Conservation (phyloP, 2,329 filamentous ascomycete genomes). For the Trichoderma koningii region DNA sequence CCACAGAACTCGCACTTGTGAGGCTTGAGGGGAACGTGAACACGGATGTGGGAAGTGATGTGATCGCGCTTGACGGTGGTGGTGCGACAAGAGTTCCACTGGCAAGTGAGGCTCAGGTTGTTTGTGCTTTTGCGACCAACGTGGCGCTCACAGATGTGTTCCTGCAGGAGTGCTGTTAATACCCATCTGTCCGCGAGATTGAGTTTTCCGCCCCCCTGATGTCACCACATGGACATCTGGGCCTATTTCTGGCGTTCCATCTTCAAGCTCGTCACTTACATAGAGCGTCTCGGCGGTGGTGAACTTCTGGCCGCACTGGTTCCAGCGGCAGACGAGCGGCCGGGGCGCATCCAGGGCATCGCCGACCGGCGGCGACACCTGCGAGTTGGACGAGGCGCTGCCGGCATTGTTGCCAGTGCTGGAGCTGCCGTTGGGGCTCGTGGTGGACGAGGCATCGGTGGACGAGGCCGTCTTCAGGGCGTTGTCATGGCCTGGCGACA, state of each 20-base stretch:
- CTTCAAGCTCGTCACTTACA: conserved; percentile 45
- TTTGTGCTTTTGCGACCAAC: conserved; percentile 99
- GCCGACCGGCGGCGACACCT: conserved; percentile 8
- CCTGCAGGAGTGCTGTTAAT: conserved; percentile 53
- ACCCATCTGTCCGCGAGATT: neutral
- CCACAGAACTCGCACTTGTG: conserved; percentile 99
- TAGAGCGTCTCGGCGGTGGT: conserved; percentile 60
- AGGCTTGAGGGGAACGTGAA: conserved; percentile 97
- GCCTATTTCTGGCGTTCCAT: neutral
- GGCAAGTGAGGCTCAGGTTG: conserved; percentile 95
- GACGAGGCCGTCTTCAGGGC: conserved; percentile 32
- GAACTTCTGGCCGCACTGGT: conserved; percentile 61
- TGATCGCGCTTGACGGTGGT: conserved; percentile 98
- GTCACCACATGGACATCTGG: neutral
- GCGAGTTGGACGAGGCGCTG: conserved; percentile 3
- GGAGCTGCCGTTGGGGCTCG: conserved; percentile 18
- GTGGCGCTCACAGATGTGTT: conserved; percentile 97
- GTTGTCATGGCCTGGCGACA: conserved; percentile 30
- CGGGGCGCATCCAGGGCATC: conserved; percentile 11
- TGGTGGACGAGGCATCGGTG: conserved; percentile 16
- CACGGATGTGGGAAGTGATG: conserved; percentile 97
- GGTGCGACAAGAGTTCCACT: conserved; percentile 94
- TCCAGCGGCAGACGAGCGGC: conserved; percentile 60
- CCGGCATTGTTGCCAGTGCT: conserved; percentile 16
- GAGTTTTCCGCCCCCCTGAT: neutral